These are phyloP conservation scores for Euphorbia celastroides DNA, from an alignment of 441 rosid species.

Conservation along the genomic window DNA sequence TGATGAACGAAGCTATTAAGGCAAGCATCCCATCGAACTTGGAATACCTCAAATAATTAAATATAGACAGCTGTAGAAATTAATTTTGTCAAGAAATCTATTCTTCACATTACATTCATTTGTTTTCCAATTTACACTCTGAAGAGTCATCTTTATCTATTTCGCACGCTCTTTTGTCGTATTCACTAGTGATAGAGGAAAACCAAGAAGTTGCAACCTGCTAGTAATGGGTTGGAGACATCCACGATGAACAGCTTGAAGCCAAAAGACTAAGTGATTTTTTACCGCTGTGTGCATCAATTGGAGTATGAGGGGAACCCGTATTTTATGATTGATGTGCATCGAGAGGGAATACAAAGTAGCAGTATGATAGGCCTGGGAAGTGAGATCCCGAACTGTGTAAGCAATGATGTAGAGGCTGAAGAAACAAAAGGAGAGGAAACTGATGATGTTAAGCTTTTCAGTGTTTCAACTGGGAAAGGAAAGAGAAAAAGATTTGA, in stretches of 20 bases:
- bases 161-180: too few relatives aligned
- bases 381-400: not conserved
- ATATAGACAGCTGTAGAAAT: too few relatives aligned
- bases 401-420: not conserved
- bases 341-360: not conserved
- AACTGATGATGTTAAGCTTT: constrained; percentile 13
- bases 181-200: too few relatives aligned
- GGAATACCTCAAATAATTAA: too few relatives aligned
- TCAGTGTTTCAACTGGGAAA: constrained; percentile 18
- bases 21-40: too few relatives aligned
- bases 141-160: too few relatives aligned
- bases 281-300: constrained; percentile 19
- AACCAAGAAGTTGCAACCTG: too few relatives aligned
- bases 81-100: too few relatives aligned
- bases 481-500: constrained; percentile 4
- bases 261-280: constrained; percentile 17
- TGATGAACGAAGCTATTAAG: too few relatives aligned
- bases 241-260: constrained; percentile 23
- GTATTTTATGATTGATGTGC: constrained; percentile 24
- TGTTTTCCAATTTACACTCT: too few relatives aligned
- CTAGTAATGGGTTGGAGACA: constrained; percentile 33
- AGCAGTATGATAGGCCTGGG: not conserved
- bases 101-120: too few relatives aligned
- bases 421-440: not conserved
- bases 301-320: not conserved